These are phyloP conservation scores for Talinum fruticosum DNA, from an alignment of 148 eudicot species.

Conservation along the genomic window DNA sequence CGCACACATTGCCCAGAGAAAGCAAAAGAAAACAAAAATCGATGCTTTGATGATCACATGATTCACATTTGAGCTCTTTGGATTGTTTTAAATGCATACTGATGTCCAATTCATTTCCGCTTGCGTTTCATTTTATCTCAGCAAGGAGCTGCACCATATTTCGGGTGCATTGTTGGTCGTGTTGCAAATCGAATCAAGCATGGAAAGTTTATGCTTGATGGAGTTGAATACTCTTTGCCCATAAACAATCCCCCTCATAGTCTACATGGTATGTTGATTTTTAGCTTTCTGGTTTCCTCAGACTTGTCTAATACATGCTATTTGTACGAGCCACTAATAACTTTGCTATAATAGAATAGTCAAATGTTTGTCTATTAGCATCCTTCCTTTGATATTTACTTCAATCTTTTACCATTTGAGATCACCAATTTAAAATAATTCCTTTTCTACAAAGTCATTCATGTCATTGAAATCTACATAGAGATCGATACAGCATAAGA, in stretches of 20 bases:
- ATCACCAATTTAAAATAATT: too few species aligned
- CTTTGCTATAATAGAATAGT: background rate
- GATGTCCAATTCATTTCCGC: background rate
- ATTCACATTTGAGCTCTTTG: background rate
- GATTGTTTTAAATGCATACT: background rate
- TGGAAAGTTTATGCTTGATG: conserved; percentile 77
- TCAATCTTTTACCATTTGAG: too few species aligned
- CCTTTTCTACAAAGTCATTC: background rate
- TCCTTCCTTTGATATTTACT: too few species aligned
- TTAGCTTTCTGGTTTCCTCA: conserved; percentile 7
- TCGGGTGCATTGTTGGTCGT: conserved; percentile 95
- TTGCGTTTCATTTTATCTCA: conserved; percentile 28
- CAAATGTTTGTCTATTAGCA: too few species aligned
- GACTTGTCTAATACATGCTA: background rate
- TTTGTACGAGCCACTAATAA: background rate
- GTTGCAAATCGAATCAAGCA: conserved; percentile 96
- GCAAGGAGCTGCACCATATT: conserved; percentile 78
- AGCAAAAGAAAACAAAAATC: too few species aligned
- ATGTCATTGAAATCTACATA: background rate
- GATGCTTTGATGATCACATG: background rate
- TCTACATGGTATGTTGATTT: conserved; percentile 69
- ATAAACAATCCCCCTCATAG: conserved; percentile 84
- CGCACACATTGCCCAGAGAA: background rate
- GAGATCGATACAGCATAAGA: background rate
- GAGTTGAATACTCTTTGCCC: conserved; percentile 62